Conservation (phyloP, 1,284 basidiomycete genomes). For the Puccinia sorghi region DNA sequence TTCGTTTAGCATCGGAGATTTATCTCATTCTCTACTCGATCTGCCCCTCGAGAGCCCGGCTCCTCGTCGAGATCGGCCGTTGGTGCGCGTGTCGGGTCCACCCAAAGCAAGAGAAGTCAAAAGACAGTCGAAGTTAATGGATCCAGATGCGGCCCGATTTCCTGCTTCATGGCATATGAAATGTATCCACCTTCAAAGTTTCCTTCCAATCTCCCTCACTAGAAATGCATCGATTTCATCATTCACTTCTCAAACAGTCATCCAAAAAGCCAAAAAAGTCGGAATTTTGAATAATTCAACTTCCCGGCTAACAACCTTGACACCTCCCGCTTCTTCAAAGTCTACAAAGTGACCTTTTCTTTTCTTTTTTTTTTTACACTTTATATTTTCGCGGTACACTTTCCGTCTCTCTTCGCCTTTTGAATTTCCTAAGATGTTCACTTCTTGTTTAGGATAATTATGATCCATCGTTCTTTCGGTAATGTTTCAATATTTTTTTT, state of each 20-base stretch:
- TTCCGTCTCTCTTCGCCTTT: neutral
- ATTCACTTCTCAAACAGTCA: neutral
- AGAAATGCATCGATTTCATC: neutral
- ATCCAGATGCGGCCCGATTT: neutral
- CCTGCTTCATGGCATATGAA: neutral
- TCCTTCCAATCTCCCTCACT: neutral
- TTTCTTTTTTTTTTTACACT: neutral
- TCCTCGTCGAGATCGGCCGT: neutral
- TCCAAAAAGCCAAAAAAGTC: constrained; percentile 8
- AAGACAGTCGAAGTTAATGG: neutral
- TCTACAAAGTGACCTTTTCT: neutral
- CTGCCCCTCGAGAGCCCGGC: too few species aligned
- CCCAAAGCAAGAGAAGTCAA: neutral
- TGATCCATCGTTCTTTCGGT: too few species aligned
- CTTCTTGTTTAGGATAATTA: neutral
- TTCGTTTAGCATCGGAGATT: neutral
- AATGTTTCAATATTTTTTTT: too few species aligned
- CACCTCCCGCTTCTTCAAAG: neutral
- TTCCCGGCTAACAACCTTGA: constrained; percentile 6
- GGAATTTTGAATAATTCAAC: constrained; percentile 4
- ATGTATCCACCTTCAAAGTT: neutral
- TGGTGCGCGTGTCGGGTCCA: neutral
- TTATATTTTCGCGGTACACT: neutral
- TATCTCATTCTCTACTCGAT: neutral
- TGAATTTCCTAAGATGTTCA: neutral